A percentile compares a stretch with the other conserved stretches of the same genome.
These are phyloP conservation scores for Aspergillus panamensis DNA, from an alignment of 495 filamentous ascomycete species.

Conservation along the genomic window DNA sequence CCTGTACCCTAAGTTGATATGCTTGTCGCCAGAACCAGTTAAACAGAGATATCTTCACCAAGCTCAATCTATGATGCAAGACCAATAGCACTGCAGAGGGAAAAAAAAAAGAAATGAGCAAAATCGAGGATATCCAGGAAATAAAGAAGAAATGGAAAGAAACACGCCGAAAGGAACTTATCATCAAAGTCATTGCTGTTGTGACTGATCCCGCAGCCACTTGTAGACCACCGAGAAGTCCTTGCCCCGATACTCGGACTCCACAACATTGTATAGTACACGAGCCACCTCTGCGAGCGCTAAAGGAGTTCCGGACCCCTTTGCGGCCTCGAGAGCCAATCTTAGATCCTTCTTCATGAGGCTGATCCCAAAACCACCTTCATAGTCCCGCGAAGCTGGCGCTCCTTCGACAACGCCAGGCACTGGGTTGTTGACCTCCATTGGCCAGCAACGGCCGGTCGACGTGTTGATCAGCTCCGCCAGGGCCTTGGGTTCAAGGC, in stretches of 20 bases:
- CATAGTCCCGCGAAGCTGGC: constrained; percentile 69
- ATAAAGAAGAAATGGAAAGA: background rate
- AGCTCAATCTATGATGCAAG: constrained; percentile 6
- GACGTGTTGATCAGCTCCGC: constrained; percentile 79
- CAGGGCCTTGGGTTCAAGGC: constrained; percentile 74
- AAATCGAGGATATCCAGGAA: background rate
- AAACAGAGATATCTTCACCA: constrained; percentile 1
- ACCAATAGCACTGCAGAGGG: background rate
- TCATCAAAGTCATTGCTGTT: constrained; percentile 12
- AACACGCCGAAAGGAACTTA: constrained; percentile 9
- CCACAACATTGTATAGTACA: constrained; percentile 64
- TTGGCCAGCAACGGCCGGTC: constrained; percentile 88
- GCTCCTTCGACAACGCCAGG: constrained; percentile 73
- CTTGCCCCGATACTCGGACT: constrained; percentile 59
- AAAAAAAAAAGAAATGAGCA: constrained; percentile 2
- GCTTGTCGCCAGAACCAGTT: background rate
- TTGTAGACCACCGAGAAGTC: constrained; percentile 87
- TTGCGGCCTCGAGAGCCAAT: constrained; percentile 69
- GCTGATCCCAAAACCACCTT: constrained; percentile 76
- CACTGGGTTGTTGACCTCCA: constrained; percentile 89
- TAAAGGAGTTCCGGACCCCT: constrained; percentile 61
- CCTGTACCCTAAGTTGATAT: background rate
- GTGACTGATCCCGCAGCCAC: constrained; percentile 53
- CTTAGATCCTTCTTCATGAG: constrained; percentile 83
- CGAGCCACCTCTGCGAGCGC: constrained; percentile 61